Conservation (phyloP, 441 rosid genomes). For the Syzygium syzygioides region DNA sequence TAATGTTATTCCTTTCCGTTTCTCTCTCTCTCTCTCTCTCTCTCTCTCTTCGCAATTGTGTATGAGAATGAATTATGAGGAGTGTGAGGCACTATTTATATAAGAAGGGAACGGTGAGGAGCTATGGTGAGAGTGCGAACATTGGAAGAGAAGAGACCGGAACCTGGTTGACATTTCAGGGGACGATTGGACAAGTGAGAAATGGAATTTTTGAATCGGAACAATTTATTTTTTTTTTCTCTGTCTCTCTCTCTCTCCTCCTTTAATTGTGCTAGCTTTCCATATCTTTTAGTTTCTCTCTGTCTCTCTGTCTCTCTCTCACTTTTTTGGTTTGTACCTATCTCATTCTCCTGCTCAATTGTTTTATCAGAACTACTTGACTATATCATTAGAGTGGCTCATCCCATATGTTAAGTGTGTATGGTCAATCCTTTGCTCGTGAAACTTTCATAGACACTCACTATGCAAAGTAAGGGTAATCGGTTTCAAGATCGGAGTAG, state of each 20-base stretch:
- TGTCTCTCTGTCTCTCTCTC: not conserved
- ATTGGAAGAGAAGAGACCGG: conserved; percentile 28
- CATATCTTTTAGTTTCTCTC: not conserved
- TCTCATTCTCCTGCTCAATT: not conserved
- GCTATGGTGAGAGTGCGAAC: conserved; percentile 18
- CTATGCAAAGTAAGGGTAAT: not conserved
- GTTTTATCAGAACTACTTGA: not conserved
- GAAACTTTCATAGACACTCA: not conserved
- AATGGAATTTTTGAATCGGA: conserved; percentile 35
- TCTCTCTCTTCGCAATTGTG: not conserved
- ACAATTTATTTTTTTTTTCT: conserved; percentile 12
- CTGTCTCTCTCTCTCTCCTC: not conserved
- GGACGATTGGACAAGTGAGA: conserved; percentile 36
- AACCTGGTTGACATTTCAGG: conserved; percentile 48
- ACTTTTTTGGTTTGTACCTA: not conserved
- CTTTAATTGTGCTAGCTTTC: not conserved
- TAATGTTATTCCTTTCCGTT: not conserved
- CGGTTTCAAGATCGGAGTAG: too few relatives aligned
- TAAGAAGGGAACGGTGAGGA: conserved; percentile 7
- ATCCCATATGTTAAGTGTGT: not conserved
- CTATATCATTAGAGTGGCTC: not conserved
- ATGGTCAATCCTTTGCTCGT: not conserved
- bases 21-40: not conserved
- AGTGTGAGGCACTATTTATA: conserved; percentile 22
- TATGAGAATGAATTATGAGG: not conserved